Evolutionary conservation across 1,139 yeast species (phyloP).

Genomic region (Insectozyma bohioensis): DNA sequence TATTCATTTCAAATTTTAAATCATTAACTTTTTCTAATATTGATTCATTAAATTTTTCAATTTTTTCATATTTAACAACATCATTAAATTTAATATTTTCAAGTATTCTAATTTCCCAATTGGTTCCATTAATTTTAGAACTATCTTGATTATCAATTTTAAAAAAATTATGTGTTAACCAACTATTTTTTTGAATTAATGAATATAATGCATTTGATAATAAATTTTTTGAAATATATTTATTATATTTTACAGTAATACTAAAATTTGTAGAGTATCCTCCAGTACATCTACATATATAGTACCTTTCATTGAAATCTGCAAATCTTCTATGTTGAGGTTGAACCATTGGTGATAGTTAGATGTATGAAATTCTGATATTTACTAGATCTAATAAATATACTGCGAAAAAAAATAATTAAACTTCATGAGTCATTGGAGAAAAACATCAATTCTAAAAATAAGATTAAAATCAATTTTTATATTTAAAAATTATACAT

Average conservation of each 20-base stretch:
- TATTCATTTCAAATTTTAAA: slow-evolving; percentile 16
- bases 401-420: too few species aligned
- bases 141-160: slow-evolving; percentile 14
- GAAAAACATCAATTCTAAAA: too few species aligned
- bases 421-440: too few species aligned
- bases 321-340: slow-evolving; percentile 13
- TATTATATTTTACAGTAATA: slow-evolving; percentile 25
- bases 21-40: slow-evolving; percentile 19
- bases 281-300: slow-evolving; percentile 26
- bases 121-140: slow-evolving; percentile 10
- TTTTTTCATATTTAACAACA: slow-evolving; percentile 21
- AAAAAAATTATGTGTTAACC: slow-evolving; percentile 22
- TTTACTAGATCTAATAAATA: too few species aligned
- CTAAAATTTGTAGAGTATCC: slow-evolving; percentile 29
- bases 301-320: slow-evolving; percentile 25
- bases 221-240: slow-evolving; percentile 15
- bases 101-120: slow-evolving; percentile 22
- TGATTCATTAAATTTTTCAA: slow-evolving; percentile 18
- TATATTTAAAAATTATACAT: slow-evolving; percentile 12
- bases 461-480: too few species aligned
- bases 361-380: too few species aligned
- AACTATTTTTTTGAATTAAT: slow-evolving; percentile 23
- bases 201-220: slow-evolving; percentile 27
- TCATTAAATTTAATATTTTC: slow-evolving; percentile 24
- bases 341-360: slow-evolving; percentile 10